These are phyloP conservation scores for Penicillium freii DNA, from an alignment of 2,329 filamentous ascomycete species.

Conservation along the genomic window DNA sequence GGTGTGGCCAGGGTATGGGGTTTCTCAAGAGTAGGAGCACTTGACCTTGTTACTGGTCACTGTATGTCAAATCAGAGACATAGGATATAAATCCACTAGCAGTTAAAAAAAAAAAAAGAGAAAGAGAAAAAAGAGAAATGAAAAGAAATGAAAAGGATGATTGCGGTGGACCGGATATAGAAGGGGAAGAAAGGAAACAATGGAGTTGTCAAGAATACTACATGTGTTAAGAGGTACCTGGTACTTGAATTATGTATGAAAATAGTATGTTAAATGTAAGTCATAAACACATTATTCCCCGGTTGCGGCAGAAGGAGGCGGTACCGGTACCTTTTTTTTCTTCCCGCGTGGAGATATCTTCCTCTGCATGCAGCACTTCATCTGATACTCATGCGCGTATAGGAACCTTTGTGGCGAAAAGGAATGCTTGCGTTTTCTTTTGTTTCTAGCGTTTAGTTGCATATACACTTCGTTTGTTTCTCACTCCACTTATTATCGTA, in stretches of 20 bases:
- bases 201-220: constrained; percentile 3
- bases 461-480: constrained; percentile 12
- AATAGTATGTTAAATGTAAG: neutral
- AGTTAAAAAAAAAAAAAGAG: no score
- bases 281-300: constrained; percentile 7
- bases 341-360: neutral
- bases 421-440: constrained; percentile 22
- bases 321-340: constrained; percentile 1
- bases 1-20: neutral
- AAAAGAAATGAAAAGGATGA: neutral
- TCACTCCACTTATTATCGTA: constrained; percentile 19
- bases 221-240: neutral
- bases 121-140: no score
- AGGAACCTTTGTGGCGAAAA: constrained; percentile 20
- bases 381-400: neutral
- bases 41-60: neutral
- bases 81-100: neutral
- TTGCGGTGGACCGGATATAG: constrained; percentile 4
- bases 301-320: constrained; percentile 13
- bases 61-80: neutral
- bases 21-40: neutral
- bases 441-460: constrained; percentile 10
- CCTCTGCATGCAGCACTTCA: constrained; percentile 7
- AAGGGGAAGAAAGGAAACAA: neutral
- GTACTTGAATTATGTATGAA: neutral